These are phyloP conservation scores for Colletotrichum lupini DNA, from an alignment of 2,329 filamentous ascomycete genomes.

Conservation along the genomic window DNA sequence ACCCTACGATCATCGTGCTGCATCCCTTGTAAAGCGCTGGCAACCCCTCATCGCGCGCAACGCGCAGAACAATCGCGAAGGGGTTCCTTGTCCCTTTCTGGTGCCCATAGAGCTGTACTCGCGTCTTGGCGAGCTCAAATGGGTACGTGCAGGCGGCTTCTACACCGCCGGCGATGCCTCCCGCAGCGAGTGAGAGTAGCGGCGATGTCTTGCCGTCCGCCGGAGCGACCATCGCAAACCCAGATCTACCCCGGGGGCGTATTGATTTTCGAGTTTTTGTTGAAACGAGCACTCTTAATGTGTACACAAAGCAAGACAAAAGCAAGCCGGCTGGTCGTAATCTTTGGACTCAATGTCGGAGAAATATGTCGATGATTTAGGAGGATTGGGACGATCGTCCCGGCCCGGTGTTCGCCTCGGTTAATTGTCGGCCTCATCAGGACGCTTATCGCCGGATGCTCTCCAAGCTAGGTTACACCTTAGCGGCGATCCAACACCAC, in stretches of 20 bases:
- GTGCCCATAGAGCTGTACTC: slow-evolving; percentile 24
- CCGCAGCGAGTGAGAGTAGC: slow-evolving; percentile 6
- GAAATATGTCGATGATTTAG: not conserved
- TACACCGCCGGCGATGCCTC: slow-evolving; percentile 24
- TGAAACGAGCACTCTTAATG: not conserved
- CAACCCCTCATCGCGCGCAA: slow-evolving; percentile 16
- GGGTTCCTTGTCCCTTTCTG: slow-evolving; percentile 21
- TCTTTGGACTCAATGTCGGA: not conserved
- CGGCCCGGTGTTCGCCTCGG: not conserved
- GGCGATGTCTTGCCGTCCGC: slow-evolving; percentile 23
- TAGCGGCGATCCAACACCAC: not conserved
- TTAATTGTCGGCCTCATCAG: not conserved
- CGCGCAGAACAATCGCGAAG: slow-evolving; percentile 18
- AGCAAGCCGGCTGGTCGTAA: not conserved
- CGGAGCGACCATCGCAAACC: not conserved
- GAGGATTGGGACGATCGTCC: not conserved
- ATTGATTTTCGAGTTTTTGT: not conserved
- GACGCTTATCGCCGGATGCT: not conserved
- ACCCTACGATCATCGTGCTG: slow-evolving; percentile 27
- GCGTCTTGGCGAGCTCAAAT: slow-evolving; percentile 26
- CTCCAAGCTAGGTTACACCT: not conserved
- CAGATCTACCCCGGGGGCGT: not conserved
- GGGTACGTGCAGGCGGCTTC: slow-evolving; percentile 26
- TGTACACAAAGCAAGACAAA: not conserved
- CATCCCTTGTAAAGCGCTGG: slow-evolving; percentile 23